Base-by-base conservation (phyloP, 2,329 filamentous ascomycete genomes). In the Clathrospora elynae region DNA sequence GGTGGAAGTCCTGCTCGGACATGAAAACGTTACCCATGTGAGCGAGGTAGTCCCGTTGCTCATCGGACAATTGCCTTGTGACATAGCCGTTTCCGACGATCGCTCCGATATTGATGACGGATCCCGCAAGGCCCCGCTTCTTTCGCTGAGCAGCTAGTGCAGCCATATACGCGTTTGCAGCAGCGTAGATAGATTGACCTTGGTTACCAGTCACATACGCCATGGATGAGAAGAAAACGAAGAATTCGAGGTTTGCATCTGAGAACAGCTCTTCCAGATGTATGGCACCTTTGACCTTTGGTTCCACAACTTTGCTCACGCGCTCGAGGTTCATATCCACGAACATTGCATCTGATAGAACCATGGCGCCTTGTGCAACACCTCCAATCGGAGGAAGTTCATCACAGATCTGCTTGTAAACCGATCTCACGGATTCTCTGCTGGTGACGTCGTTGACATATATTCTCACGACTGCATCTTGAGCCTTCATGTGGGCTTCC, bases 21-120 rank as follows among this genome's bases (percentile, higher is more conserved):
- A 54, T 12, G 24, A 19, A 75, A n/a, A n/a, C n/a, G n/a, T n/a
- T n/a, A n/a, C n/a, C n/a, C n/a, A n/a, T n/a, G n/a, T n/a, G n/a
- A n/a, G n/a, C n/a, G n/a, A n/a, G n/a, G n/a, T n/a, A n/a, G n/a
- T n/a, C n/a, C n/a, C n/a, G n/a, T n/a, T n/a, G n/a, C n/a, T n/a
- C n/a, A n/a, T n/a, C n/a, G n/a, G n/a, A n/a, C n/a, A n/a, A n/a
- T n/a, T n/a, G n/a, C n/a, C n/a, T n/a, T n/a, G n/a, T n/a, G n/a
- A n/a, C 58, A 45, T 73, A 76, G 0, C 77, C 78, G 1, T 71
- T 49, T 5, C 73, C 77, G 1, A 70, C 39, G 1, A 79, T 55
- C 4, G 55, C 39, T 2, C 72, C 70, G 3, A 77, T n/a, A 6
- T 48, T 32, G 5, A 61, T 36, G 2, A 63, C 60, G 1, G 70